Evolutionary conservation across 78 protist genomes (phyloP).

Genomic region (Thecamonas trahens): DNA sequence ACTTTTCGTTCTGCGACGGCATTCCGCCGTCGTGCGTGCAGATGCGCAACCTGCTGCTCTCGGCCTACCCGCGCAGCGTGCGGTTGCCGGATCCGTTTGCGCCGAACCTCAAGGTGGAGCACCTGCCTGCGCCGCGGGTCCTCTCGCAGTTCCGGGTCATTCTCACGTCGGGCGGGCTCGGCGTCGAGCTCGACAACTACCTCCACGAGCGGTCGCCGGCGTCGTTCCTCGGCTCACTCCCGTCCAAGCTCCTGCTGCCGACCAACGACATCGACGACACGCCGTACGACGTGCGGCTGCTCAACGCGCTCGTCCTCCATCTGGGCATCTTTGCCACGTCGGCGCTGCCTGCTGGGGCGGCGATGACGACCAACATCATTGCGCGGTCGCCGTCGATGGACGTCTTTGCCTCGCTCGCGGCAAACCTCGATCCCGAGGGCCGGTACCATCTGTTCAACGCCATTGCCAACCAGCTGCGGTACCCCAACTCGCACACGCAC

Average conservation of each 20-base stretch:
- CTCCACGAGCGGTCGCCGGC: conserved; percentile 47
- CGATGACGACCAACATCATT: conserved; percentile 33
- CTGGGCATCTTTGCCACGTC: too few species aligned
- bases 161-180: conserved; percentile 34
- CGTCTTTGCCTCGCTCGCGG: conserved; percentile 55
- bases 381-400: conserved; percentile 70
- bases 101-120: conserved; percentile 84
- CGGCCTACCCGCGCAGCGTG: conserved; percentile 91
- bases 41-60: conserved; percentile 87
- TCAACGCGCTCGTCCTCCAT: conserved; percentile 88
- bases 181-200: conserved; percentile 56
- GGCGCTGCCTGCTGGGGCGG: conserved; percentile 58
- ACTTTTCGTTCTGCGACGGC: conserved; percentile 84
- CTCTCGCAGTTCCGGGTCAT: conserved; percentile 34
- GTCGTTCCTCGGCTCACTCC: conserved; percentile 46
- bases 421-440: conserved; percentile 85
- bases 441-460: conserved; percentile 86
- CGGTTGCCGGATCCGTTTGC: conserved; percentile 95
- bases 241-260: background rate
- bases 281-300: conserved; percentile 66
- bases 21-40: conserved; percentile 93
- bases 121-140: conserved; percentile 85
- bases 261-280: background rate
- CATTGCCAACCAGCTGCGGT: conserved; percentile 95
- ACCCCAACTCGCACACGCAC: conserved; percentile 95